Base-by-base conservation (phyloP, 352 stramenopile species). In the Globisporangium polare region DNA sequence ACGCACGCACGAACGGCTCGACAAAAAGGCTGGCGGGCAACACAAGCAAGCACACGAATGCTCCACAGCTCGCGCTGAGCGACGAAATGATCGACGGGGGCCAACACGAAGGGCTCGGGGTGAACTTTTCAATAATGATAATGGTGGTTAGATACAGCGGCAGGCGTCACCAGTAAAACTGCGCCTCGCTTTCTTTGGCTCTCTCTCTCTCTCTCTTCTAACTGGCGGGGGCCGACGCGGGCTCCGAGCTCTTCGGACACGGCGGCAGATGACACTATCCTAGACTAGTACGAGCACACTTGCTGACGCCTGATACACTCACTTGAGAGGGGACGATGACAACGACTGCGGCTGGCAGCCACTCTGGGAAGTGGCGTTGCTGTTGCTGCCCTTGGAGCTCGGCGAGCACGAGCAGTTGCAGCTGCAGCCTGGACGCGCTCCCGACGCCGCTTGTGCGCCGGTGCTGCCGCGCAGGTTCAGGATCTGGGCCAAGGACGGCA, bases 401-500 rank as follows among this genome's bases (percentile, higher is more conserved):
- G 60, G 60, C 33, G 60, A 66, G 57, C 58, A 67, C 22, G 43
- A 67, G 51, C 58, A 70, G 31, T 68, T 70, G 52, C 64, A 70
- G 35, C 24, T 69, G 61, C 64, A 70, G 37, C 62, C 56, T 18
- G 58, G 43, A 22, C 64, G 60, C 4, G 62, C 42, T 6, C 22
- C 45, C 15, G 9, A 43, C 3, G 43, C 22, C 5, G 18, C n/a
- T 53, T 61, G 47, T 13, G 62, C 27, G n/a, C n/a, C n/a, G 15
- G 39, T 12, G 27, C 51, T 63, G 0, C 77, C 79, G n/a, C 75
- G 72, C 4, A 92, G 69, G 57, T 92, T 83, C 50, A 92, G 58
- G 58, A 92, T 92, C 69, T 92, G 65, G 1, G 83, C 74, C 20
- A 92, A 66, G 6, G 83, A 88, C 31, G 83, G 83, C 53, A 92